Base-by-base conservation (phyloP, 2,329 filamentous ascomycete species). In the Colletotrichum orchidophilum region DNA sequence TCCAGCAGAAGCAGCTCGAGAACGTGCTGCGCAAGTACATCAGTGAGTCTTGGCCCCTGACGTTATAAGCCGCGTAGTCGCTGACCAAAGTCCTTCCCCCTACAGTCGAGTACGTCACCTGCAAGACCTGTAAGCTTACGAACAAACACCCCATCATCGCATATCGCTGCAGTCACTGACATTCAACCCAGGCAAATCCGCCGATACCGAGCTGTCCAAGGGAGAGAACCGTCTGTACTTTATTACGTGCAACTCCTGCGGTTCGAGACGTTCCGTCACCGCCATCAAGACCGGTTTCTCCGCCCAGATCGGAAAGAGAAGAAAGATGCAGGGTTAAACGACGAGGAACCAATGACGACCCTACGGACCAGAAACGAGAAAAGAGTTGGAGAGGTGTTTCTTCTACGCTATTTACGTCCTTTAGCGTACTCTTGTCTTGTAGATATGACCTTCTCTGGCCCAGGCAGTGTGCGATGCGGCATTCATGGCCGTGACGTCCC, bases 241-340 rank as follows among this genome's bases (percentile, higher is more conserved):
- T 87, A 95, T 99, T 81, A 72, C 70, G 31, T 72, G 68, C 50
- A 73, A 96, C 86, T 93, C 92, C 70, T 94, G 93, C 79, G 92
- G 92, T 74, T 93, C 91, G 63, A 88, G 96, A 84, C 93, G 95
- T 81, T 95, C 92, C 80, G 96, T 98, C 81, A 94, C 94, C 72
- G 95, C 96, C 76, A 99, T 99, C 93, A 99, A 99, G 92, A 97
- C 95, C 73, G 96, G 96, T 95, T 99, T 99, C 95, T 97, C 95
- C 80, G 96, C 96, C 83, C 96, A 98, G 86, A 94, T 99, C 83
- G 96, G 96, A 83, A 98, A 98, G 93, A 93, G 96, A 90, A 96
- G 92, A 89, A 97, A 97, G 90, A 93, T 95, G 87, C 90, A 94
- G 83, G 93, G 88, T 83, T 97, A 95, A 88, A 74, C 21, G 26